Evolutionary conservation across 495 filamentous ascomycete genomes (phyloP).

Genomic region (Pyrenula massariospora): DNA sequence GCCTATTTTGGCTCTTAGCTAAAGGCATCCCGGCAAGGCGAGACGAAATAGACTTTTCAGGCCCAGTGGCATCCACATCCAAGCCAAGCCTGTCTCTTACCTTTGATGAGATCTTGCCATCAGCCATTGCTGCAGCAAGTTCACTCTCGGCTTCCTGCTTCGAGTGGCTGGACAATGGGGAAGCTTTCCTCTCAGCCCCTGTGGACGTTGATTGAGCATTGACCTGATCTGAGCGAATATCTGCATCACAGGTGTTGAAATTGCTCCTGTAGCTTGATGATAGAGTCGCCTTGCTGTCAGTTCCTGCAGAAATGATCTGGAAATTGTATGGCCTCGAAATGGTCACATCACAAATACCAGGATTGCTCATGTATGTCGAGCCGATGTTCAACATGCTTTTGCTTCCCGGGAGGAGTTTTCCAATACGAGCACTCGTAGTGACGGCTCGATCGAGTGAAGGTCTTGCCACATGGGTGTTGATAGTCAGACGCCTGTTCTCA

Average conservation of each 20-base stretch:
- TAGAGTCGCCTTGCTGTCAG: too few relatives aligned
- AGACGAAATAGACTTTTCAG: not conserved
- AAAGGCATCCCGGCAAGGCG: not conserved
- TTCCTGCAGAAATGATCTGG: too few relatives aligned
- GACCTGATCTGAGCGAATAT: not conserved
- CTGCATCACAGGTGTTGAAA: too few relatives aligned
- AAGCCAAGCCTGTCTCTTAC: not conserved
- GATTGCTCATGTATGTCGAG: not conserved
- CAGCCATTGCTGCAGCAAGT: not conserved
- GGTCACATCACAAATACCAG: not conserved
- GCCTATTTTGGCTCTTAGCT: not conserved
- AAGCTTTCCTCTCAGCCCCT: too few relatives aligned
- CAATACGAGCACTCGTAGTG: not conserved
- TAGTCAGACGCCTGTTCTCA: not conserved
- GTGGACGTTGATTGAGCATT: too few relatives aligned
- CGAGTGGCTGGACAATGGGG: too few relatives aligned
- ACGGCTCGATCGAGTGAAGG: not conserved
- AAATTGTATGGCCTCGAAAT: too few relatives aligned
- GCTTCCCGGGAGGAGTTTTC: not conserved
- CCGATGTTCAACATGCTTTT: not conserved
- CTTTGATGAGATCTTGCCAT: not conserved
- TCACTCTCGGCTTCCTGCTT: not conserved
- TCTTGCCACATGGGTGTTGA: not conserved
- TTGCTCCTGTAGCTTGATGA: too few relatives aligned
- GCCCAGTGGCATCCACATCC: not conserved